Evolutionary conservation across 495 filamentous ascomycete genomes (phyloP).

Genomic region (Glutinoglossum americanum): DNA sequence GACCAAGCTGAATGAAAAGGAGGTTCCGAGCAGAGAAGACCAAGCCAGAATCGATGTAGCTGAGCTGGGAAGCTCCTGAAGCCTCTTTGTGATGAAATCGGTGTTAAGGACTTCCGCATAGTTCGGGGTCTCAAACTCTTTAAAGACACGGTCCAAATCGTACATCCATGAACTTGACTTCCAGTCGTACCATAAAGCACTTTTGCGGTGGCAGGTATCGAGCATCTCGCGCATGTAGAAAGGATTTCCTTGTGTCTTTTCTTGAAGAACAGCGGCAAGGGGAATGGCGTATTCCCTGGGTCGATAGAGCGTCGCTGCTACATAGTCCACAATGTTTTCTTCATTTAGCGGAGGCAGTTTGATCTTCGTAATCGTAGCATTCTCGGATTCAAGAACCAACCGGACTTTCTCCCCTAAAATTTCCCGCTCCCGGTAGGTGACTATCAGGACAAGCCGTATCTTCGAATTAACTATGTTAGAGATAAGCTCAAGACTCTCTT

Average conservation of each 20-base stretch:
- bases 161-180: constrained; percentile 59
- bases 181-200: constrained; percentile 78
- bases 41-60: constrained; percentile 65
- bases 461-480: constrained; percentile 47
- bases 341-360: constrained; percentile 45
- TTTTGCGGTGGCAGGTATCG: constrained; percentile 64
- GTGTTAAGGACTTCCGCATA: constrained; percentile 61
- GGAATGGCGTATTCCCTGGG: constrained; percentile 36
- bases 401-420: constrained; percentile 6
- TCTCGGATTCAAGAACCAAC: constrained; percentile 9
- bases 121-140: constrained; percentile 52
- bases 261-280: constrained; percentile 52
- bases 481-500: constrained; percentile 63
- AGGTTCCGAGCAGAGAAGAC: constrained; percentile 57
- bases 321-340: constrained; percentile 53
- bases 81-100: constrained; percentile 53
- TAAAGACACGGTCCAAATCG: constrained; percentile 62
- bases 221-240: constrained; percentile 84
- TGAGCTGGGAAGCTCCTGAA: constrained; percentile 51
- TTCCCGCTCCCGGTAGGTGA: constrained; percentile 18
- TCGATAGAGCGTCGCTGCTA: constrained; percentile 47
- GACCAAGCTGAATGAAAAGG: constrained; percentile 63
- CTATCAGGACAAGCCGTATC: constrained; percentile 56
- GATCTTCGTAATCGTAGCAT: constrained; percentile 38
- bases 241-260: constrained; percentile 62